Conservation (phyloP, 2,329 filamentous ascomycete species). For the Monosporascus sp. region DNA sequence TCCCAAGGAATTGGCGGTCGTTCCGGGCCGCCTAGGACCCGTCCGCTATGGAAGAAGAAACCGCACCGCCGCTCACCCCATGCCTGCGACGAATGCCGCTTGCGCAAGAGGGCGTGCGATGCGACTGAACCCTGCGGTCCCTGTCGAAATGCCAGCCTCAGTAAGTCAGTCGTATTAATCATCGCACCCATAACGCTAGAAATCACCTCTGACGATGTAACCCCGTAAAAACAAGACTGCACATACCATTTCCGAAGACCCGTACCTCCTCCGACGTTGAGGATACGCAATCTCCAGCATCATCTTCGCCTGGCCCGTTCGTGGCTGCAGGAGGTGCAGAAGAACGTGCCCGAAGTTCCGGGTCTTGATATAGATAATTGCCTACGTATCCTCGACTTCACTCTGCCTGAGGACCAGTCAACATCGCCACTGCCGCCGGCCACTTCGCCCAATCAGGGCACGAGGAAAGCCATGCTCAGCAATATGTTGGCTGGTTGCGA, state of each 20-base stretch:
- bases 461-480: background rate
- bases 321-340: constrained; percentile 2
- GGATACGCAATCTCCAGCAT: constrained; percentile 4
- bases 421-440: background rate
- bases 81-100: constrained; percentile 4
- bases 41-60: constrained; percentile 1
- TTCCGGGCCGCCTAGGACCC: background rate
- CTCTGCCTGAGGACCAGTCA: constrained; percentile 1
- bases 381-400: constrained; percentile 3
- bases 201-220: background rate
- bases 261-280: constrained; percentile 1
- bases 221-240: background rate
- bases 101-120: constrained; percentile 4
- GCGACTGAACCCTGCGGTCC: constrained; percentile 1
- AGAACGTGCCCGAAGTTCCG: constrained; percentile 1
- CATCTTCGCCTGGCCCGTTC: constrained; percentile 4
- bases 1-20: background rate
- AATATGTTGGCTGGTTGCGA: constrained; percentile 5
- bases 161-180: background rate
- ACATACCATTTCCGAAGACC: constrained; percentile 5
- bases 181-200: background rate
- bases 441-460: background rate
- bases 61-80: constrained; percentile 5
- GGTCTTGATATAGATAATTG: constrained; percentile 5
- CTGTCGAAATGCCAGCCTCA: constrained; percentile 1